Conservation (phyloP, 2,329 filamentous ascomycete genomes). For the Alternaria viburni region DNA sequence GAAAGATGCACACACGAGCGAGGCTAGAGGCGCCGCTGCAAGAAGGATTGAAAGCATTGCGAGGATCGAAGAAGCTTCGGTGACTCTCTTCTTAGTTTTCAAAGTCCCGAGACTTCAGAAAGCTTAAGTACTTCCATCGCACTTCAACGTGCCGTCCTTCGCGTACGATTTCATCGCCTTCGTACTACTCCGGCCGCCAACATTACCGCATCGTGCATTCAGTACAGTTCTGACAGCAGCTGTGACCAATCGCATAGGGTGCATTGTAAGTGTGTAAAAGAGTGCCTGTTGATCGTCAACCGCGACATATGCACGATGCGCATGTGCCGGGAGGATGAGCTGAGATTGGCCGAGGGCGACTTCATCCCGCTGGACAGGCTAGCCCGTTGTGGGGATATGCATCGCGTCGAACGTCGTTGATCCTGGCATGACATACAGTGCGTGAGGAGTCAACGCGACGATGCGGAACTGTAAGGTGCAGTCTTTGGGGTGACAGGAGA, state of each 20-base stretch:
- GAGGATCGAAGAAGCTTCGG: neutral
- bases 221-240: neutral
- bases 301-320: slow-evolving; percentile 13
- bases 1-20: slow-evolving; percentile 26
- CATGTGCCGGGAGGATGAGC: slow-evolving; percentile 13
- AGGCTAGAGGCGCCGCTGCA: slow-evolving; percentile 19
- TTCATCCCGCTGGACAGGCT: neutral
- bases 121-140: slow-evolving; percentile 2
- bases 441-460: neutral
- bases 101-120: neutral
- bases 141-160: neutral
- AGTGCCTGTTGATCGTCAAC: slow-evolving; percentile 15
- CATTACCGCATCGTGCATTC: neutral
- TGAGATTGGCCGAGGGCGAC: slow-evolving; percentile 13
- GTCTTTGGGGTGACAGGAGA: neutral
- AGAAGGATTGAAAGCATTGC: slow-evolving; percentile 25
- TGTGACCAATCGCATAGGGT: slow-evolving; percentile 1
- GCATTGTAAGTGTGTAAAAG: slow-evolving; percentile 16
- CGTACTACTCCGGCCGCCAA: neutral
- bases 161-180: neutral
- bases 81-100: neutral
- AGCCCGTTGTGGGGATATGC: neutral
- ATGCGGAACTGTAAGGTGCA: neutral
- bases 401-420: neutral
- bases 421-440: neutral